These are phyloP conservation scores for Annulohypoxylon truncatum DNA, from an alignment of 2,329 filamentous ascomycete species.

Conservation along the genomic window DNA sequence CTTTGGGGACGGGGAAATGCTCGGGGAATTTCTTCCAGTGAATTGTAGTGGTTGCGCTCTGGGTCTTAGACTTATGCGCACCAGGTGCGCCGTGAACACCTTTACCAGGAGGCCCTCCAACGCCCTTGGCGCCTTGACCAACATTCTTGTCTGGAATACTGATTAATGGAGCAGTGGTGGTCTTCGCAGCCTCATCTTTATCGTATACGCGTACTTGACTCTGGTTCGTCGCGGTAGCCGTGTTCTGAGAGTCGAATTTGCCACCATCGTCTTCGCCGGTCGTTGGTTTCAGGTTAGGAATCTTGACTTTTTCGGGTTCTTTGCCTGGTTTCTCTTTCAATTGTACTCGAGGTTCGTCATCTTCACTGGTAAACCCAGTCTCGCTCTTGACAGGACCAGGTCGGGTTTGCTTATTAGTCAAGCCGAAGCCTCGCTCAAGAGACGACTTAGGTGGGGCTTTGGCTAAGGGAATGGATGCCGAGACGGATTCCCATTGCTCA, in stretches of 20 bases:
- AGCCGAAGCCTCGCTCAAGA: slow-evolving; percentile 25
- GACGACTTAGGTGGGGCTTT: slow-evolving; percentile 31
- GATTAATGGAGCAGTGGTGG: slow-evolving; percentile 43
- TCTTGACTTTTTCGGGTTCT: slow-evolving; percentile 33
- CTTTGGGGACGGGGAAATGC: slow-evolving; percentile 78
- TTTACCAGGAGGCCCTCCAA: slow-evolving; percentile 16
- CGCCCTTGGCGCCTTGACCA: slow-evolving; percentile 44
- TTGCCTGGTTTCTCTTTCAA: slow-evolving; percentile 35
- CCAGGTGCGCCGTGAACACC: slow-evolving; percentile 35
- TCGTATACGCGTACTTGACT: slow-evolving; percentile 43
- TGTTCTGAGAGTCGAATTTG: slow-evolving; percentile 31
- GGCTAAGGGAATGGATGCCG: slow-evolving; percentile 38
- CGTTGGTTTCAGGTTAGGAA: slow-evolving; percentile 42
- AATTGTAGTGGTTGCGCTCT: slow-evolving; percentile 51
- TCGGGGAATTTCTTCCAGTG: slow-evolving; percentile 83
- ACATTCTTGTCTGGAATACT: slow-evolving; percentile 49
- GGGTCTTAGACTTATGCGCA: slow-evolving; percentile 37
- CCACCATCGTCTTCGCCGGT: slow-evolving; percentile 24
- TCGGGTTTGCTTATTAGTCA: slow-evolving; percentile 25
- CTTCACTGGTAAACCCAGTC: slow-evolving; percentile 20
- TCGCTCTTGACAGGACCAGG: slow-evolving; percentile 19
- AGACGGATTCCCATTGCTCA: slow-evolving; percentile 46
- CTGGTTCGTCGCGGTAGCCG: slow-evolving; percentile 30
- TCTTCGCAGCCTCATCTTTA: slow-evolving; percentile 43
- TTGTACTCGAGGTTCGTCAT: slow-evolving; percentile 36